Percentiles rank a stretch among this genome's conserved stretches.
Conservation (phyloP, 495 filamentous ascomycete genomes). For the Thozetella sp. region DNA sequence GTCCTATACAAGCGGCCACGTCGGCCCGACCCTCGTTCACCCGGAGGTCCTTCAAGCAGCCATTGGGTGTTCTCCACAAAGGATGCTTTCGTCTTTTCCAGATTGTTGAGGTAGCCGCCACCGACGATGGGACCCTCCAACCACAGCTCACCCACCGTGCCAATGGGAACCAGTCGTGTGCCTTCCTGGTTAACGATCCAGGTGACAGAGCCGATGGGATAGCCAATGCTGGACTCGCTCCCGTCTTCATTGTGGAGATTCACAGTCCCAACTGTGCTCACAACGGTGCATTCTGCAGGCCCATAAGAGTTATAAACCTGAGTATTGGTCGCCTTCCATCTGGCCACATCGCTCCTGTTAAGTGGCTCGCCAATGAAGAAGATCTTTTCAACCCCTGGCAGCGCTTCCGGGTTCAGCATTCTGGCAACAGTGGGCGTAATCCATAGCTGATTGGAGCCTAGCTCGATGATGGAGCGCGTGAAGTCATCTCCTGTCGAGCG, state of each 20-base stretch:
- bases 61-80: constrained; percentile 56
- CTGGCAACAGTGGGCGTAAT: constrained; percentile 59
- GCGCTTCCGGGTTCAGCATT: constrained; percentile 38
- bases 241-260: constrained; percentile 26
- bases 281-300: constrained; percentile 54
- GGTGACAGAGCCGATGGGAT: constrained; percentile 35
- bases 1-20: constrained; percentile 66
- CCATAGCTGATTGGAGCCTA: constrained; percentile 38
- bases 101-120: constrained; percentile 47
- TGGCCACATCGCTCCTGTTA: constrained; percentile 30
- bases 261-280: constrained; percentile 40
- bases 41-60: constrained; percentile 38
- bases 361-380: constrained; percentile 42
- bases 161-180: constrained; percentile 54
- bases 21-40: constrained; percentile 35
- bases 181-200: constrained; percentile 65
- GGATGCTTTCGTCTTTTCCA: constrained; percentile 36
- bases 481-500: constrained; percentile 31
- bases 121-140: constrained; percentile 61
- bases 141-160: constrained; percentile 60
- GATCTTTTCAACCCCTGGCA: constrained; percentile 34
- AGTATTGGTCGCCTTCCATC: constrained; percentile 27
- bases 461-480: constrained; percentile 33
- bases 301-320: constrained; percentile 60
- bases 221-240: constrained; percentile 43